Evolutionary conservation across 2,329 filamentous ascomycete genomes (phyloP), one percentile per base, ranked within the genome.

Genomic region (Pseudogymnoascus sp.): DNA sequence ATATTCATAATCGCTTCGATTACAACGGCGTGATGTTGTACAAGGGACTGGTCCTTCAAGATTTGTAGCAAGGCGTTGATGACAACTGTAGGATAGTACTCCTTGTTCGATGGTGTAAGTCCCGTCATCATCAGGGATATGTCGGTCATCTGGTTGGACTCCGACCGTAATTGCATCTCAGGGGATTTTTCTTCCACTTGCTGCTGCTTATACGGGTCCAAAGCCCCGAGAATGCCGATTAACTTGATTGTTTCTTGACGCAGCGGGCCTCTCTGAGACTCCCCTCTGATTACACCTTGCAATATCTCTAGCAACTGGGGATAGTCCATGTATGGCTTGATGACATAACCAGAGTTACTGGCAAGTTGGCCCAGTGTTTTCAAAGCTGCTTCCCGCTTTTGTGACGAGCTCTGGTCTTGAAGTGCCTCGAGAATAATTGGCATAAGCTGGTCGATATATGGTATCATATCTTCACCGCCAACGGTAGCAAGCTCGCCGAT

Each of bases 1-100:
- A 99, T 99, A 70, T 92, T 96, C 87, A 99, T 98, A 71, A 99
- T 96, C 4, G 95, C 95, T 75, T 98, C 95, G 62, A 99, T 95
- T 13, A 98, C 93, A 10, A 89, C 87, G 3, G 92, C 93, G 72
- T 99, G 96, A 71, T 96, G 93, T 72, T 96, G 90, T 11, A 89
- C 85, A 4, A 99, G 81, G 0, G 95, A 98, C 25, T 88, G 87
- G 70, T 99, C 95, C 71, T 93, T 96, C 37, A 99, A 79, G 69
- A 99, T 93, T 64, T 92, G 89, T 71, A 99, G 86, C 10, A 99
- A 83, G 1, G 95, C 96, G 71, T 96, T 96, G 74, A 99, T 97
- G 57, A 97, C 95, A 16, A 99, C 92, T 0, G 95, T 99, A 0
- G 95, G 95, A 73, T 96, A 99, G 76, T 99, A 99, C 71, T 99